A percentile compares a stretch with the other conserved stretches of the same genome.
These are phyloP conservation scores for Puccinellia tenuiflora DNA, from an alignment of 176 grass and related monocot species.

Conservation along the genomic window DNA sequence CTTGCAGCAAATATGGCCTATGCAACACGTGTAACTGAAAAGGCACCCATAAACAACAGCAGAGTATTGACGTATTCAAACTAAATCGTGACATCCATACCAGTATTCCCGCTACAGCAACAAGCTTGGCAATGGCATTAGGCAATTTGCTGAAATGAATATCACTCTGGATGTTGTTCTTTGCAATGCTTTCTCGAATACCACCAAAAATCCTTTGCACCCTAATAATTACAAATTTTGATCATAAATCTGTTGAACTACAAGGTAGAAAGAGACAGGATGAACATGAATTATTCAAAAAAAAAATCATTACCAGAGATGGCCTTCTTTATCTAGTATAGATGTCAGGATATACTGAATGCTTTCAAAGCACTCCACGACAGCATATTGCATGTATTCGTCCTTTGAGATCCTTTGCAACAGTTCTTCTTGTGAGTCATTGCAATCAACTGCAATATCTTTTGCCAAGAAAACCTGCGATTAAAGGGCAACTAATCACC, in stretches of 20 bases:
- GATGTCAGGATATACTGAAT: slow-evolving; percentile 58
- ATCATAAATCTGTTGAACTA: slow-evolving; percentile 6
- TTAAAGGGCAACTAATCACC: not conserved
- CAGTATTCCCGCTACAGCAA: slow-evolving; percentile 74
- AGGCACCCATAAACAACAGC: not conserved
- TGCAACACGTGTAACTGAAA: not conserved
- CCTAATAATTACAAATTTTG: slow-evolving; percentile 42
- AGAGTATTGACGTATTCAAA: not conserved
- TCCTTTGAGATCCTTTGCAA: slow-evolving; percentile 82
- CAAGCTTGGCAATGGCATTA: slow-evolving; percentile 75
- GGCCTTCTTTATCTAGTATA: slow-evolving; percentile 74
- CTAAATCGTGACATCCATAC: slow-evolving; percentile 27
- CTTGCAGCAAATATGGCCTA: not conserved
- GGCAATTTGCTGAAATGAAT: slow-evolving; percentile 52
- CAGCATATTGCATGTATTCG: slow-evolving; percentile 89
- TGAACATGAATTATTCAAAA: not conserved
- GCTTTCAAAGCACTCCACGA: slow-evolving; percentile 67
- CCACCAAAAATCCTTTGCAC: slow-evolving; percentile 61
- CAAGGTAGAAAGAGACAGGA: slow-evolving; percentile 1
- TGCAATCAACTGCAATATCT: slow-evolving; percentile 80
- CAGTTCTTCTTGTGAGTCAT: slow-evolving; percentile 70
- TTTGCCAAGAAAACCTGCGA: slow-evolving; percentile 83
- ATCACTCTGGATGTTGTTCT: slow-evolving; percentile 30
- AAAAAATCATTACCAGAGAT: slow-evolving; percentile 47
- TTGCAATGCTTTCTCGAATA: slow-evolving; percentile 52